Evolutionary conservation across 495 filamentous ascomycete species (phyloP).

Genomic region (Penicillium steckii): DNA sequence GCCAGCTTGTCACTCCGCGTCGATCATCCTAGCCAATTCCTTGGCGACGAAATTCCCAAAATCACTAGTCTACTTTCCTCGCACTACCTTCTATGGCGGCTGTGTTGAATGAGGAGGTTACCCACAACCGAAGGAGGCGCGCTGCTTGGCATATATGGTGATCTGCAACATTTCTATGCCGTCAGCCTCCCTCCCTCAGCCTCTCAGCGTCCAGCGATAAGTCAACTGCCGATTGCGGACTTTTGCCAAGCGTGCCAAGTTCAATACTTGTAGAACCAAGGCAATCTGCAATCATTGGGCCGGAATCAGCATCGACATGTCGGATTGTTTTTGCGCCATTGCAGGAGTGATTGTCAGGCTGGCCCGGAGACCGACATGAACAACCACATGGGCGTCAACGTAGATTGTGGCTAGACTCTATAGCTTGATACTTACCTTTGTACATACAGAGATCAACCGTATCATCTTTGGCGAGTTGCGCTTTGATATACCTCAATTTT

Average conservation of each 20-base stretch:
- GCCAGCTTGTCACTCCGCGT: background rate
- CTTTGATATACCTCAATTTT: background rate
- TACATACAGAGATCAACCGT: background rate
- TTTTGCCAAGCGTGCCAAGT: conserved; percentile 7
- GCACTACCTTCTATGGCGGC: background rate
- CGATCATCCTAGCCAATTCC: conserved; percentile 1
- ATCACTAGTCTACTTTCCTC: no score
- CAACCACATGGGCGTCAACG: background rate
- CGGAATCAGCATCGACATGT: background rate
- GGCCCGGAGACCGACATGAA: background rate
- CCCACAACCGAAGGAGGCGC: background rate
- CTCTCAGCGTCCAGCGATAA: conserved; percentile 9
- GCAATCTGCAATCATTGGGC: conserved; percentile 1
- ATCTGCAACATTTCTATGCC: conserved; percentile 1
- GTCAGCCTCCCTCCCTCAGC: background rate
- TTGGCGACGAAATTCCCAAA: no score
- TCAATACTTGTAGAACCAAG: background rate
- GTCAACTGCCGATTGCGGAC: conserved; percentile 3
- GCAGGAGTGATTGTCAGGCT: background rate
- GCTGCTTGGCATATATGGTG: conserved; percentile 2
- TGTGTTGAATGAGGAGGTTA: background rate
- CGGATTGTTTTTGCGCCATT: background rate
- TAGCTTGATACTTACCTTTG: no score
- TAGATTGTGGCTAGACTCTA: background rate
- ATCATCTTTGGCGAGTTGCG: background rate